Evolutionary conservation across 768 basidiomycete species (phyloP).

Genomic region (Lentinula edodes): DNA sequence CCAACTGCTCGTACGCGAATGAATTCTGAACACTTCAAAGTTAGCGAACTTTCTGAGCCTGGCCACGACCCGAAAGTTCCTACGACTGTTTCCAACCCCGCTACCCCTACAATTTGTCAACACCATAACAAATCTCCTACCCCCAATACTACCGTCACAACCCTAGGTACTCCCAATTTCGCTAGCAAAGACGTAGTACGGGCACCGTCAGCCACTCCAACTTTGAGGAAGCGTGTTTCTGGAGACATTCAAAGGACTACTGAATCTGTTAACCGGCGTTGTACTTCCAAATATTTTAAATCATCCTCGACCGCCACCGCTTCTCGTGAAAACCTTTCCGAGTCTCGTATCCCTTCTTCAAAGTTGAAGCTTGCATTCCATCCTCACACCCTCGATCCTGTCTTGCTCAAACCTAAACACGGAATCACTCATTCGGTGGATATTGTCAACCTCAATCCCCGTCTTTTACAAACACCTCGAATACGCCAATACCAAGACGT

Average conservation of each 20-base stretch:
- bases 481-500: background rate
- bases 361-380: background rate
- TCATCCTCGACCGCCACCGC: background rate
- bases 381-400: background rate
- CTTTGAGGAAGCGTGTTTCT: background rate
- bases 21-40: background rate
- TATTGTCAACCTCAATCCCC: background rate
- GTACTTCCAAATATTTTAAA: background rate
- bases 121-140: background rate
- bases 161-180: background rate
- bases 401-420: background rate
- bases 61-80: background rate
- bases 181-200: background rate
- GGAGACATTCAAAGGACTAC: background rate
- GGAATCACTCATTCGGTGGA: background rate
- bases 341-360: background rate
- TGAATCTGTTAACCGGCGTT: background rate
- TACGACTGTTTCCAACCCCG: background rate
- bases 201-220: background rate
- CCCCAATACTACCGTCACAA: background rate
- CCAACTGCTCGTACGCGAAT: background rate
- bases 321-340: background rate
- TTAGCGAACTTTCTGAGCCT: background rate
- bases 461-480: background rate
- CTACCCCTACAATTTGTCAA: background rate